Evolutionary conservation across 768 basidiomycete genomes (phyloP).

Genomic region (Tylopilus felleus): DNA sequence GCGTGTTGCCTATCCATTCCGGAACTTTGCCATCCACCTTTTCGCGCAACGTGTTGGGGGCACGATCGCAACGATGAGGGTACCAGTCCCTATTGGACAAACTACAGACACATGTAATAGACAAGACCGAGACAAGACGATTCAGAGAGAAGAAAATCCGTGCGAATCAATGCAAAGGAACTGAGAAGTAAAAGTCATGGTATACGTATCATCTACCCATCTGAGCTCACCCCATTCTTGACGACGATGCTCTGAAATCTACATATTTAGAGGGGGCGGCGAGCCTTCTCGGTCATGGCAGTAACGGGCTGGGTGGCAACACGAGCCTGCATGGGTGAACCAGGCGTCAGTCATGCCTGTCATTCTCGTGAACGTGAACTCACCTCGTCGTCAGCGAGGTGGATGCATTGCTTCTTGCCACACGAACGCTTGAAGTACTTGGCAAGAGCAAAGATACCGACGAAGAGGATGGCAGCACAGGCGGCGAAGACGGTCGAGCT

Average conservation of each 20-base stretch:
- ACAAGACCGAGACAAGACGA: slow-evolving; percentile 9
- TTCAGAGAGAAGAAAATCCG: slow-evolving; percentile 18
- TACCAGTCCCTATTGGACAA: slow-evolving; percentile 23
- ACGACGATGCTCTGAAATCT: not conserved
- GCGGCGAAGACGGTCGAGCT: slow-evolving; percentile 33
- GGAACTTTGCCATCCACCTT: not conserved
- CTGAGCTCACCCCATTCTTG: not conserved
- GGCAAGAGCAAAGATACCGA: slow-evolving; percentile 32
- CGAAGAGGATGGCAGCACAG: slow-evolving; percentile 36
- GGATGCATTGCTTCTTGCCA: slow-evolving; percentile 33
- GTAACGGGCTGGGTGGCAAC: slow-evolving; percentile 16
- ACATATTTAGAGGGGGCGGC: slow-evolving; percentile 22
- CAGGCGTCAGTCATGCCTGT: slow-evolving; percentile 4
- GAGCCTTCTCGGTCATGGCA: slow-evolving; percentile 30
- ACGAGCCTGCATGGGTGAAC: slow-evolving; percentile 11
- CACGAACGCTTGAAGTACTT: slow-evolving; percentile 37
- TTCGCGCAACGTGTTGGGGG: not conserved
- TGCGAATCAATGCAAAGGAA: slow-evolving; percentile 19
- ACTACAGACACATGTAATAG: slow-evolving; percentile 17
- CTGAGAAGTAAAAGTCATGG: not conserved
- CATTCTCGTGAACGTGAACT: slow-evolving; percentile 10
- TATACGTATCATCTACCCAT: slow-evolving; percentile 2
- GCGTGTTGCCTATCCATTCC: too few relatives aligned
- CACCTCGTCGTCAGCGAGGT: slow-evolving; percentile 38
- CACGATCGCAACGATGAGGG: slow-evolving; percentile 8